Evolutionary conservation across 371 early-diverging fungal species (phyloP), one percentile per base, ranked within the genome.

Genomic region (Mucor piriformis): DNA sequence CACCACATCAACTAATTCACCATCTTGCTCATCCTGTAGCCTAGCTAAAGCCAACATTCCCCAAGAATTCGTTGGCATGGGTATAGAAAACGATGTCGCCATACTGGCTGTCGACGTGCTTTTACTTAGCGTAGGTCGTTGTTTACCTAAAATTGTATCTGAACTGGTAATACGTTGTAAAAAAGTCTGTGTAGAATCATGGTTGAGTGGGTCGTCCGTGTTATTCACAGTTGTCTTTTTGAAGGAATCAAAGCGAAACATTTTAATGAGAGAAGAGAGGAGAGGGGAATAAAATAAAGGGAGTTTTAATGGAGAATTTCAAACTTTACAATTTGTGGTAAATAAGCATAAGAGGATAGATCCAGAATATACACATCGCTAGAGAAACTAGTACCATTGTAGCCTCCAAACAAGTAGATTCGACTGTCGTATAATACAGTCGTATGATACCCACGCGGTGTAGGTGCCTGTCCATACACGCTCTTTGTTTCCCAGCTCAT

Each of bases 401-500:
- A 95, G 1, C 95, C 95, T 34, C 95, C 95, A 76, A 88, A 92
- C 34, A 91, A 56, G 59, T 89, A 88, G 43, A 95, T 61, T 35
- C 95, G 72, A 27, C 90, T 87, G 63, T 95, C 95, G 56, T 87
- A 83, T 46, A 93, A 63, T 12, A 89, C 77, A 11, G 86, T 77
- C 8, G 95, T 84, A 66, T 94, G 94, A 69, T 95, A 95, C n/a
- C 95, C 95, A 44, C 95, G 79, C 12, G 83, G 81, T 34, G 73
- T 61, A 37, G 92, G 95, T 21, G 81, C 79, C 51, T 76, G 66
- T 8, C 95, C 95, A 54, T 83, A 88, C 6, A 90, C 83, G 44
- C 61, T 79, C n/a, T 89, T 82, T 13, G 83, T 76, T 66, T 94
- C 92, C 94, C 93, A 95, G 33, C 74, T 70, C 86, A 91, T 85